phyloP scores from a whole-genome alignment of 2,329 filamentous ascomycete genomes.

The Talaromyces sp. region DNA sequence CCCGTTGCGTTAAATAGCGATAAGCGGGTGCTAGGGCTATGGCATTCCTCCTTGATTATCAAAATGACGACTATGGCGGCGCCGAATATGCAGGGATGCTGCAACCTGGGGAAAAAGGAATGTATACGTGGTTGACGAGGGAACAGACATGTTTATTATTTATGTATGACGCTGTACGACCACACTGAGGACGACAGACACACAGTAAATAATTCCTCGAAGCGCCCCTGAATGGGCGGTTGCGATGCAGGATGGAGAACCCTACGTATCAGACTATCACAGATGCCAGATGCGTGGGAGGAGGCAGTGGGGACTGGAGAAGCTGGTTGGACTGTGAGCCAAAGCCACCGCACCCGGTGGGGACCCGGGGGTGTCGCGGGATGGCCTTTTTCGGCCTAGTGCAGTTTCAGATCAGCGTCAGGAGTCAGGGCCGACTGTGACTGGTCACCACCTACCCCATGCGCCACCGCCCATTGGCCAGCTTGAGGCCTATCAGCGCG shows the following conservation, averaged over 20 bases:
- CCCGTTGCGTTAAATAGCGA: background rate
- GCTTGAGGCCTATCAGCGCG: background rate
- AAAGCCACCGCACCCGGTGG: background rate
- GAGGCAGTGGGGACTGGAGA: no score
- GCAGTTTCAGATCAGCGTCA: constrained; percentile 12
- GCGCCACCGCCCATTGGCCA: background rate
- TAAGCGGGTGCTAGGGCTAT: background rate
- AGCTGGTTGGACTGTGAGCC: background rate
- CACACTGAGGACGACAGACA: background rate
- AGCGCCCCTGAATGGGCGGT: background rate
- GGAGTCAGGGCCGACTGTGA: background rate
- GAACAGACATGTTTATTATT: background rate
- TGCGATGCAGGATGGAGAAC: no score
- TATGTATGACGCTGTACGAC: background rate
- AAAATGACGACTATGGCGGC: background rate
- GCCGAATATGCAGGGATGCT: background rate
- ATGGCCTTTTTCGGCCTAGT: constrained; percentile 4
- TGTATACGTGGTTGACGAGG: background rate
- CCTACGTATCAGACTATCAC: background rate
- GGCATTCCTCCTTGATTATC: background rate
- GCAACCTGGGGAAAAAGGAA: background rate
- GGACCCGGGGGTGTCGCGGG: constrained; percentile 1
- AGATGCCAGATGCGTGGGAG: background rate
- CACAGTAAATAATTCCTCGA: background rate
- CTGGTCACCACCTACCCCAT: background rate